Conservation (phyloP, 352 stramenopile species). For the Lagenidium giganteum region DNA sequence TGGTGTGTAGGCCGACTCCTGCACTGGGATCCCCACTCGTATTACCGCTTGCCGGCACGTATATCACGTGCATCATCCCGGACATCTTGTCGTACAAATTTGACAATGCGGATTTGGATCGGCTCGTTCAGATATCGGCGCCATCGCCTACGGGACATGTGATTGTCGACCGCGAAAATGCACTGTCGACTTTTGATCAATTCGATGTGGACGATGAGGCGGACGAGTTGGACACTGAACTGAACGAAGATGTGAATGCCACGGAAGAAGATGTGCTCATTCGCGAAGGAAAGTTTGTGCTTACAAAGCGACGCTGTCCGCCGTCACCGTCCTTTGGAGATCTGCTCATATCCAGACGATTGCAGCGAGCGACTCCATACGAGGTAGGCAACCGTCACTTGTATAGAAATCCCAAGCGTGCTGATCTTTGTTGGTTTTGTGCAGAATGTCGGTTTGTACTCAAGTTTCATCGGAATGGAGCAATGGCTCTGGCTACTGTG, state of each 20-base stretch:
- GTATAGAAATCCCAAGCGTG: neutral
- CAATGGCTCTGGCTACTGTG: conserved; percentile 75
- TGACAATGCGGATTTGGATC: no score
- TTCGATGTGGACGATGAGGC: conserved; percentile 26
- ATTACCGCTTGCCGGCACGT: conserved; percentile 69
- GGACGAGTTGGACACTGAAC: conserved; percentile 4
- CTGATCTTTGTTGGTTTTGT: neutral
- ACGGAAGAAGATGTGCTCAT: conserved; percentile 24
- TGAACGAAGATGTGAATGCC: conserved; percentile 1
- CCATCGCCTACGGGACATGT: conserved; percentile 44
- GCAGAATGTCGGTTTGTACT: conserved; percentile 79
- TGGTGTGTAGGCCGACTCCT: conserved; percentile 38
- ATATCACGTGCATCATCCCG: conserved; percentile 70
- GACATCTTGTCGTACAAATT: conserved; percentile 51
- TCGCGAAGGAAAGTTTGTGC: conserved; percentile 39
- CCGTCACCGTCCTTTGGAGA: conserved; percentile 68
- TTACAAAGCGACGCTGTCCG: conserved; percentile 23
- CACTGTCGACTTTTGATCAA: no score
- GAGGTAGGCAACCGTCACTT: conserved; percentile 26
- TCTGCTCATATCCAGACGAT: conserved; percentile 53
- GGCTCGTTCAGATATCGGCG: conserved; percentile 20
- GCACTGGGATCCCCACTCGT: conserved; percentile 36
- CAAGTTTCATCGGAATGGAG: conserved; percentile 76
- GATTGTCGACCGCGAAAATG: conserved; percentile 21
- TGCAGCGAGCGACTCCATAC: conserved; percentile 43